A percentile compares a stretch with the other conserved stretches of the same genome.
phyloP scores from a whole-genome alignment of 2,329 filamentous ascomycete genomes.

The Botrytis fragariae region DNA sequence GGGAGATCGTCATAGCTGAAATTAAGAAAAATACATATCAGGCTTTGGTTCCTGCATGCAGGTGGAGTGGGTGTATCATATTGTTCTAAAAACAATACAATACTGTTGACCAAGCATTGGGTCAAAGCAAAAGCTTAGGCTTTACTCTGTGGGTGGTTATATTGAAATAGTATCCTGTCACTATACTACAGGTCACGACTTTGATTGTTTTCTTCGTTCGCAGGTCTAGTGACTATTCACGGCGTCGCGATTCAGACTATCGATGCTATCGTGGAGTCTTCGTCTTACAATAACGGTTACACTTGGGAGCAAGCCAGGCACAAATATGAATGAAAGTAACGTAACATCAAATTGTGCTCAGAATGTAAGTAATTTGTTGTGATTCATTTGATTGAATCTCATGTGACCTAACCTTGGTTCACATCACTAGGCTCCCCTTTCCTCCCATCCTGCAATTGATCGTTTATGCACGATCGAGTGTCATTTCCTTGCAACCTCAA shows the following conservation, averaged over 20 bases:
- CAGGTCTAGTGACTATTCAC: neutral
- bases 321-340: neutral
- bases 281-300: neutral
- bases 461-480: neutral
- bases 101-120: neutral
- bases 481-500: neutral
- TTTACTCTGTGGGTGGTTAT: neutral
- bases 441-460: neutral
- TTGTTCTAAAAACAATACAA: neutral
- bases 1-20: conserved; percentile 17
- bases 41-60: neutral
- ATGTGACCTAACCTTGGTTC: neutral
- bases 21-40: neutral
- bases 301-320: neutral
- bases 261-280: neutral
- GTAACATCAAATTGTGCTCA: neutral
- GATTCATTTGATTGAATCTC: neutral
- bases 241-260: neutral
- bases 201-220: neutral
- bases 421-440: neutral
- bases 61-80: neutral
- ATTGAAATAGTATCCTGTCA: neutral
- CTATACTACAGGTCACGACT: neutral
- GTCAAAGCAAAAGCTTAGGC: neutral
- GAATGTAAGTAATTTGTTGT: too few relatives aligned